A percentile compares a stretch with the other conserved stretches of the same genome.
phyloP scores from a whole-genome alignment of 768 basidiomycete species.

The Serendipita sp. region DNA sequence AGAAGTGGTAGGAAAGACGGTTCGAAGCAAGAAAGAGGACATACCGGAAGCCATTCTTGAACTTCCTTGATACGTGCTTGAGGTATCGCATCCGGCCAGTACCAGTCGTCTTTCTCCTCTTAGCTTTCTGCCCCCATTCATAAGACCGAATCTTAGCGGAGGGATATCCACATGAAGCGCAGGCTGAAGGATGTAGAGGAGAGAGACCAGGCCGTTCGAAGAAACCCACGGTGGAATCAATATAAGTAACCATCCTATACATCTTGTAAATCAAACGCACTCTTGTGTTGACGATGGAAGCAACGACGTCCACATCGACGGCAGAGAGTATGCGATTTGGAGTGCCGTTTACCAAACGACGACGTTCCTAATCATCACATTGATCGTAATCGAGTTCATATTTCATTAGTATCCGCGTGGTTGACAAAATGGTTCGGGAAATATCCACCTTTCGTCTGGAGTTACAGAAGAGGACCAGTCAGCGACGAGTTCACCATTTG shows the following conservation, averaged over 20 bases:
- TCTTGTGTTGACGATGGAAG: constrained; percentile 98
- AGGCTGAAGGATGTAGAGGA: constrained; percentile 34
- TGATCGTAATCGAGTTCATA: neutral
- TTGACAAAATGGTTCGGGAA: constrained; percentile 11
- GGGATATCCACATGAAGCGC: constrained; percentile 93
- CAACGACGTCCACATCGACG: constrained; percentile 89
- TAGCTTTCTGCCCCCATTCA: constrained; percentile 98
- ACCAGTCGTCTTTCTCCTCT: constrained; percentile 98
- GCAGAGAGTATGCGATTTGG: constrained; percentile 94
- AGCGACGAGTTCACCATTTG: neutral
- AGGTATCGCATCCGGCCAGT: constrained; percentile 92
- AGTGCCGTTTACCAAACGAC: constrained; percentile 95
- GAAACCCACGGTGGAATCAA: too few relatives aligned
- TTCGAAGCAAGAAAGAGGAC: constrained; percentile 12
- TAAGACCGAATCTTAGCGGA: constrained; percentile 88
- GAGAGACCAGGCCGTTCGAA: neutral
- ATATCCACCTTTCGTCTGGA: constrained; percentile 72
- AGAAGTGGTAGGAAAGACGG: neutral
- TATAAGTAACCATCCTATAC: too few relatives aligned
- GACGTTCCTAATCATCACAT: constrained; percentile 63
- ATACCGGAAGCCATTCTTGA: constrained; percentile 97
- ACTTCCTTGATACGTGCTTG: constrained; percentile 81
- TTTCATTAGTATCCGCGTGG: constrained; percentile 12
- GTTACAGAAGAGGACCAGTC: constrained; percentile 14
- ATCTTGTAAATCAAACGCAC: constrained; percentile 28